Evolutionary conservation across 495 filamentous ascomycete genomes (phyloP), one percentile per base, ranked within the genome.

Genomic region (Aspergillus steynii): DNA sequence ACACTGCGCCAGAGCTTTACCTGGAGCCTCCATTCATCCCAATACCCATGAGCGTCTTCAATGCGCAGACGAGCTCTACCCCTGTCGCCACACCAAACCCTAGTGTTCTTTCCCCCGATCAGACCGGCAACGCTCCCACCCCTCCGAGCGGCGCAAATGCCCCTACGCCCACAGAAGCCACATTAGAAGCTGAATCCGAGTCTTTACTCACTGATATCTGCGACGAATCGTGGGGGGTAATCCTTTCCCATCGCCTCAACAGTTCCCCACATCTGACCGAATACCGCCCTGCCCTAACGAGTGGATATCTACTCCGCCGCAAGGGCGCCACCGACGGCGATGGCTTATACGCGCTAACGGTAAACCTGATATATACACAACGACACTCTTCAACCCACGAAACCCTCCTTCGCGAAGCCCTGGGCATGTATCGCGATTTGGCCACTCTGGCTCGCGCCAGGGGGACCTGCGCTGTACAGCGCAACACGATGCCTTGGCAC

Each of bases 171-270:
- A 83, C 82, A 14, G 83, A 85, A 12, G 74, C 74, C 27, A 68
- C 77, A 20, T 54, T 71, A 3, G 86, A 91, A 49, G 71, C 84
- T 1, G 92, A 96, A 53, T 79, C 83, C 0, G 91, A 96, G 49
- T 83, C 90, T 6, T 82, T 87, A 15, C 83, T 99, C 6, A 74
- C 90, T 5, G 93, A 98, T 67, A 69, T 86, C 31, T 84, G 84
- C 26, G 93, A 98, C 58, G 88, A 93, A 56, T 89, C 86, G 2
- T 97, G 91, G 90, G 88, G 86, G 29, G 83, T 92, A 26, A 74
- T 96, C 15, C 77, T 93, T 50, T 78, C 76, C 0, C 88, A 93
- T 70, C 82, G 88, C n/a, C 81, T 91, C 20, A 87, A 88, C 71
- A 88, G 85, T 65, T 86, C 86, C 2, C 74, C 80, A 1, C 85